Conservation (phyloP, 176 grass and related monocot genomes). For the Cenchrus purpureus region DNA sequence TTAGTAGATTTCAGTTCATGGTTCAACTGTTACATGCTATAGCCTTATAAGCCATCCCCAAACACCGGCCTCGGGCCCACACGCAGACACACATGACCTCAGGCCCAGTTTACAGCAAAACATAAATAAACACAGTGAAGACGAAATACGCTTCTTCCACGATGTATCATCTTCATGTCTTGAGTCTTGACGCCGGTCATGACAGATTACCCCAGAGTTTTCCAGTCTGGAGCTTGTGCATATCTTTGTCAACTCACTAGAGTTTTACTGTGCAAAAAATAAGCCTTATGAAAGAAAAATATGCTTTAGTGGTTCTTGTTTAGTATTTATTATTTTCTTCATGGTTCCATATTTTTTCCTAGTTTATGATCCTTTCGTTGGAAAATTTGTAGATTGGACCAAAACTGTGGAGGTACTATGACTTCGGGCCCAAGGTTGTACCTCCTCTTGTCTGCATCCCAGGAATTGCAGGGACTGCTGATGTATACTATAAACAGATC, state of each 20-base stretch:
- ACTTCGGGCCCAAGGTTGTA: slow-evolving; percentile 93
- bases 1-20: too few relatives aligned
- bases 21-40: too few relatives aligned
- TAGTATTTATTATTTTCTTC: neutral
- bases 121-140: too few relatives aligned
- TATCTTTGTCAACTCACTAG: neutral
- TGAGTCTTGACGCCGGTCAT: too few relatives aligned
- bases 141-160: too few relatives aligned
- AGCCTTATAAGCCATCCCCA: too few relatives aligned
- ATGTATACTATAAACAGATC: slow-evolving; percentile 99
- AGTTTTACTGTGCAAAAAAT: neutral
- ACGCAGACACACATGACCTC: too few relatives aligned
- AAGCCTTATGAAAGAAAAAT: neutral
- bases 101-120: too few relatives aligned
- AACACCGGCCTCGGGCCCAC: too few relatives aligned
- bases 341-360: slow-evolving; percentile 14
- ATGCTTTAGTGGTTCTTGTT: neutral
- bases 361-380: slow-evolving; percentile 24
- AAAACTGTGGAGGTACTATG: slow-evolving; percentile 97
- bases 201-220: neutral
- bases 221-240: neutral
- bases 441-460: slow-evolving; percentile 92
- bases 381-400: slow-evolving; percentile 70
- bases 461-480: slow-evolving; percentile 94
- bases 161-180: too few relatives aligned